Evolutionary conservation across 2,329 filamentous ascomycete species (phyloP).

Genomic region (Fusarium miscanthi): DNA sequence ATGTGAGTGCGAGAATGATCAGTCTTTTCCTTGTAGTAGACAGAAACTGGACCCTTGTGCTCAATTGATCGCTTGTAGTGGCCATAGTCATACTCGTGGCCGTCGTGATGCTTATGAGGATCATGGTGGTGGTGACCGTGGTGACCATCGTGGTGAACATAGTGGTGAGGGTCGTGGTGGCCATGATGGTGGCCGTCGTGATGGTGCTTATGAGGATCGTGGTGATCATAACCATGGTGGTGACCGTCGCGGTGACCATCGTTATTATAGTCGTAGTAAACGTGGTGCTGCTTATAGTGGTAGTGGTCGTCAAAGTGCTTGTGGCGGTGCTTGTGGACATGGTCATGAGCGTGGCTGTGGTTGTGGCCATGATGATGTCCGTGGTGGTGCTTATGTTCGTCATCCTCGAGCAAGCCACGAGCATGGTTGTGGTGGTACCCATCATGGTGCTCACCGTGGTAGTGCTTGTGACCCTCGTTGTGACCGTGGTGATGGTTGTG

Average conservation of each 20-base stretch:
- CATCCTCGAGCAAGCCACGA: neutral
- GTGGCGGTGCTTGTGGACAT: neutral
- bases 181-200: neutral
- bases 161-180: neutral
- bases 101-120: neutral
- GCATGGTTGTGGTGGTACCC: neutral
- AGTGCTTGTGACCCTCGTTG: neutral
- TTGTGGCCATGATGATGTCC: neutral
- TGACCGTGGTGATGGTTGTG: neutral
- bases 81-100: neutral
- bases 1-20: neutral
- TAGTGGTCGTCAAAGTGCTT: slow-evolving; percentile 1
- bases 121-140: neutral
- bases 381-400: neutral
- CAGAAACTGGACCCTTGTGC: neutral
- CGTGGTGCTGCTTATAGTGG: neutral
- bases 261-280: neutral
- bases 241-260: neutral
- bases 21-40: neutral
- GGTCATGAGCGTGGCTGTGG: neutral
- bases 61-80: neutral
- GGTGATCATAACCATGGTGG: neutral
- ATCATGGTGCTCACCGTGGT: neutral
- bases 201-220: neutral
- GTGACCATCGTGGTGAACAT: neutral